phyloP scores from a whole-genome alignment of 1,139 yeast species.

The Pichia sp. region DNA sequence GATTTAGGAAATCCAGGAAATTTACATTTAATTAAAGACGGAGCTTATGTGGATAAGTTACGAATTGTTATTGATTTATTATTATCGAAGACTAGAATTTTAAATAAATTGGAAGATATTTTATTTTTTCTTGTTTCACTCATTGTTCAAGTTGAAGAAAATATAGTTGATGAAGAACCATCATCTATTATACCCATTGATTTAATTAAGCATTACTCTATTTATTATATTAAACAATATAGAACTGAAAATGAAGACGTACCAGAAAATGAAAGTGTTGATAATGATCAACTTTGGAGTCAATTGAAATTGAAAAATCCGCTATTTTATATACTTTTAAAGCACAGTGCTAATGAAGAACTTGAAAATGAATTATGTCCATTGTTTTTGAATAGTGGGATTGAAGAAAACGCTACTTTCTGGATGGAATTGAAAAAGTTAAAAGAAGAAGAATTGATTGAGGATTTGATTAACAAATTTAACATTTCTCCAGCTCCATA shows the following conservation, averaged over 20 bases:
- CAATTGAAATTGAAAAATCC: conserved; percentile 7
- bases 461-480: conserved; percentile 6
- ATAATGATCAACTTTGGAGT: conserved; percentile 7
- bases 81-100: conserved; percentile 9
- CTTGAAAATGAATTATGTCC: conserved; percentile 9
- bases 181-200: conserved; percentile 3
- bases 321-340: conserved; percentile 5
- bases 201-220: conserved; percentile 5
- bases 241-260: background rate
- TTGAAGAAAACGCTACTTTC: conserved; percentile 9
- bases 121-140: conserved; percentile 8
- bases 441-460: conserved; percentile 11
- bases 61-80: conserved; percentile 13
- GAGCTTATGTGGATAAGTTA: conserved; percentile 16
- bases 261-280: background rate
- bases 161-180: background rate
- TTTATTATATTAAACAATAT: conserved; percentile 5
- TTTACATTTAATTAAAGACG: conserved; percentile 7
- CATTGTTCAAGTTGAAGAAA: conserved; percentile 4
- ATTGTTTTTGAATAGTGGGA: conserved; percentile 7
- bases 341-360: conserved; percentile 10
- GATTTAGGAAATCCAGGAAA: conserved; percentile 9
- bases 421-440: conserved; percentile 11
- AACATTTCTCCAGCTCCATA: conserved; percentile 9
- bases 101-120: conserved; percentile 7